Base-by-base conservation (phyloP, 495 filamentous ascomycete genomes). In the Staphylotrichum longicolle region DNA sequence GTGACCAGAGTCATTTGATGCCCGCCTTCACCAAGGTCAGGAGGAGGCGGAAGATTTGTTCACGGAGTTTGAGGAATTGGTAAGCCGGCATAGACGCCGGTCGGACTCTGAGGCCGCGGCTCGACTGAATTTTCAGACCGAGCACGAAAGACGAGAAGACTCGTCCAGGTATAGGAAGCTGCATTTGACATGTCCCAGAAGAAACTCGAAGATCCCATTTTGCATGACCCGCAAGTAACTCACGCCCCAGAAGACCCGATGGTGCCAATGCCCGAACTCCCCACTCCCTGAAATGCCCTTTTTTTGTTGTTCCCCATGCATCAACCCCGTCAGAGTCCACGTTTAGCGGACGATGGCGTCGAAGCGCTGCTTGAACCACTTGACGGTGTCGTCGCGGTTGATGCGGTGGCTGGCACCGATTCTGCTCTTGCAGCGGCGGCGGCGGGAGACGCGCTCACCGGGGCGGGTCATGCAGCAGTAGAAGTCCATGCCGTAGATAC, bases 401-500 rank as follows among this genome's bases (percentile, higher is more conserved):
- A 99, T 96, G 71, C 87, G 87, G 88, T 99, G 95, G 75, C 80
- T 82, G 71, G 88, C 75, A 73, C 95, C 95, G 74, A 99, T 86
- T 70, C 79, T 82, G 81, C 86, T 81, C 85, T 95, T 89, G 84
- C 81, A 85, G 72, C 93, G 91, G 74, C 93, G 87, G 71, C 95
- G 91, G 83, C 90, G 92, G 76, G 92, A 87, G 75, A 99, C 91
- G 76, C 94, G 92, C 85, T 95, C 91, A 82, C 95, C 95, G 63
- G 93, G 95, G 70, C 95, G 91, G 83, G 91, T 81, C 95, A 99
- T 99, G 91, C 93, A 97, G 89, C 88, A 91, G 89, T 96, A 99
- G 86, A 99, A 99, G 85, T 99, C 95, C 95, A 99, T 99, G 80
- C 95, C 95, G 85, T 99, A 99, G 81, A 99, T 98, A 85, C 93